A percentile compares a stretch with the other conserved stretches of the same genome.
These are phyloP conservation scores for Orbilia quercus DNA, from an alignment of 2,329 filamentous ascomycete genomes.

Conservation along the genomic window DNA sequence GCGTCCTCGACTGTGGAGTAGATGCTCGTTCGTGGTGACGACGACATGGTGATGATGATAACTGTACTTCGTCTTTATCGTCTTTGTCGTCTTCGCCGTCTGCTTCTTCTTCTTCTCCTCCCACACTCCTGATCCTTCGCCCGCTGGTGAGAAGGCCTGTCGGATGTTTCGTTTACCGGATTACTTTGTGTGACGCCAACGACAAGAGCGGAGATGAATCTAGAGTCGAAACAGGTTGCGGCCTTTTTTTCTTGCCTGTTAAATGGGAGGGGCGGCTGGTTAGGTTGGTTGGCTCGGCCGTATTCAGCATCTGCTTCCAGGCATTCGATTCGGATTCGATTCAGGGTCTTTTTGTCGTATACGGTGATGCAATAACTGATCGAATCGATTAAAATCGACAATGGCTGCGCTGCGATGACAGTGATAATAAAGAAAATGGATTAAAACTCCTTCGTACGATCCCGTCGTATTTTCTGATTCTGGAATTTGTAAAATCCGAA, in stretches of 20 bases:
- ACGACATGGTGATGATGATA: slow-evolving; percentile 16
- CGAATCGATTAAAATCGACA: background rate
- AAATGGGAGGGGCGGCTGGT: slow-evolving; percentile 1
- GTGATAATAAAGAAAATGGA: too few species aligned
- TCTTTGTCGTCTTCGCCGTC: slow-evolving; percentile 6
- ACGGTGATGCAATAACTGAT: slow-evolving; percentile 34
- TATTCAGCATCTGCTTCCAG: slow-evolving; percentile 44
- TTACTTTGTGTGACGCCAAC: slow-evolving; percentile 30
- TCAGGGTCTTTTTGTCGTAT: slow-evolving; percentile 9
- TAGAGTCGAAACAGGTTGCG: slow-evolving; percentile 28
- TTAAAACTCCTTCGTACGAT: background rate
- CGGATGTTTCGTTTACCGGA: slow-evolving; percentile 10
- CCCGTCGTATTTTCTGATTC: background rate
- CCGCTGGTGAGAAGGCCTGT: background rate
- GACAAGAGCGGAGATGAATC: slow-evolving; percentile 16
- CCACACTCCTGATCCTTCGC: background rate
- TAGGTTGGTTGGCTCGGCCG: slow-evolving; percentile 9
- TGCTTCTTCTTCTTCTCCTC: background rate
- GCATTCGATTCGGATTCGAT: slow-evolving; percentile 2
- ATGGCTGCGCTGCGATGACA: too few species aligned
- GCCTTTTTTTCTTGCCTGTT: slow-evolving; percentile 8
- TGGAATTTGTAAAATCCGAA: slow-evolving; percentile 36
- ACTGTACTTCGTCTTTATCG: slow-evolving; percentile 36
- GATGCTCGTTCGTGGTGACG: slow-evolving; percentile 11
- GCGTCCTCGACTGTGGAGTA: slow-evolving; percentile 18